These are phyloP conservation scores for Chalciporus sphaerocephalus DNA, from an alignment of 768 basidiomycete species.

Conservation along the genomic window DNA sequence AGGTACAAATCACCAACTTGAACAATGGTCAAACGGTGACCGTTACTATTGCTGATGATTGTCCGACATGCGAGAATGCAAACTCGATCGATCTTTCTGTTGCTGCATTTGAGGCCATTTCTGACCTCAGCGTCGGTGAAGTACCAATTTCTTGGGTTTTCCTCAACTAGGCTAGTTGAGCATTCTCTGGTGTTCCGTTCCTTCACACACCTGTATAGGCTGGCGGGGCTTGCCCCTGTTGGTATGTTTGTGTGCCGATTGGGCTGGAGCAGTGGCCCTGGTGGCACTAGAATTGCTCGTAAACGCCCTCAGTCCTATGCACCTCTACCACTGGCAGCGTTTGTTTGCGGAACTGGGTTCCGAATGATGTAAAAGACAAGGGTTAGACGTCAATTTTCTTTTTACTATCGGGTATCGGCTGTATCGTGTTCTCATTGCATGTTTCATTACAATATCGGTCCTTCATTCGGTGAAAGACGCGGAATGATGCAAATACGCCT, in stretches of 20 bases:
- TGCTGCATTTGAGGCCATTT: constrained; percentile 62
- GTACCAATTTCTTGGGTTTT: constrained; percentile 39
- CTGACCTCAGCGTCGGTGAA: constrained; percentile 44
- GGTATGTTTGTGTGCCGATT: constrained; percentile 4
- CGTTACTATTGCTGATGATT: constrained; percentile 72
- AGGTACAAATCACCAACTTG: constrained; percentile 60
- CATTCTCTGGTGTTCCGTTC: constrained; percentile 7
- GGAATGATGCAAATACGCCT: constrained; percentile 9
- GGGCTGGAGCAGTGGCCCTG: constrained; percentile 41
- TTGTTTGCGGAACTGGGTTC: not conserved
- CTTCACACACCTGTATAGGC: constrained; percentile 11
- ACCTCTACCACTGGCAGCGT: constrained; percentile 11
- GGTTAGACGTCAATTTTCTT: constrained; percentile 1
- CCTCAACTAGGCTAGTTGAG: constrained; percentile 1
- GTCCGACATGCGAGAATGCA: constrained; percentile 66
- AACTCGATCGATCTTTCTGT: constrained; percentile 75
- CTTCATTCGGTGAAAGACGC: constrained; percentile 10
- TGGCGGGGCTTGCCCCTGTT: constrained; percentile 19
- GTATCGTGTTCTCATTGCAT: constrained; percentile 11
- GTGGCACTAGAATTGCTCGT: constrained; percentile 31
- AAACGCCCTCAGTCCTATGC: not conserved
- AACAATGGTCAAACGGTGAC: constrained; percentile 48
- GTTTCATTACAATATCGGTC: constrained; percentile 2
- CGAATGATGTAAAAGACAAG: not conserved
- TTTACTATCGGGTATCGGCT: constrained; percentile 19